Conservation (phyloP, 108 stramenopile genomes). For the Skeletonema costatum region DNA sequence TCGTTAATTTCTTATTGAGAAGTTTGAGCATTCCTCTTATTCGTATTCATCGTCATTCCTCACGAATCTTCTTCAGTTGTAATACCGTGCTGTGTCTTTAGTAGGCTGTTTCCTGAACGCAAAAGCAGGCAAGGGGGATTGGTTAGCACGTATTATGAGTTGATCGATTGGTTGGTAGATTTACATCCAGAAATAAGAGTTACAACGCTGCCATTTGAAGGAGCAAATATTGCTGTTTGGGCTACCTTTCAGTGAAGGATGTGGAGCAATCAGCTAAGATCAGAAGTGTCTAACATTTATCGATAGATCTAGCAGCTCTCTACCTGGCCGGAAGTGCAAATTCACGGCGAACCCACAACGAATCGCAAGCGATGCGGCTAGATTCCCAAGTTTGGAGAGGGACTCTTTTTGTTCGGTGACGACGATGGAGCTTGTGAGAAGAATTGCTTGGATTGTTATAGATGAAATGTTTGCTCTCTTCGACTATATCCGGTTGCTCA, state of each 20-base stretch:
- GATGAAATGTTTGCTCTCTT: too few species aligned
- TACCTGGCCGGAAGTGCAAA: too few species aligned
- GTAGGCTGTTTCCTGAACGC: constrained; percentile 70
- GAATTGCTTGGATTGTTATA: too few species aligned
- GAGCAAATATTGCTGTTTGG: constrained; percentile 72
- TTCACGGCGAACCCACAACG: constrained; percentile 14
- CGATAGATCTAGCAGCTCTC: too few species aligned
- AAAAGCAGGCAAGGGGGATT: constrained; percentile 2
- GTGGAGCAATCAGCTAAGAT: too few species aligned
- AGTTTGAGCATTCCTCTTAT: too few species aligned
- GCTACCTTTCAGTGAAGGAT: constrained; percentile 39
- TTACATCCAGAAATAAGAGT: constrained; percentile 63
- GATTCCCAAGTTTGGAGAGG: constrained; percentile 13
- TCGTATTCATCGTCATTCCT: too few species aligned
- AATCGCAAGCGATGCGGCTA: constrained; percentile 11
- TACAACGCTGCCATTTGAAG: constrained; percentile 64
- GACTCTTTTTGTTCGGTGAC: too few species aligned
- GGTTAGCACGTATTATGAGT: constrained; percentile 73
- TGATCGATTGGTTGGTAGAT: constrained; percentile 65
- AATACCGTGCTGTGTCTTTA: constrained; percentile 89
- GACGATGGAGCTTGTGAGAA: too few species aligned
- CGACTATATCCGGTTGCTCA: too few species aligned
- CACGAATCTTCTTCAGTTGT: constrained; percentile 18
- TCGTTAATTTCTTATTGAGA: too few species aligned
- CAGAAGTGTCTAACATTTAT: too few species aligned